Conservation (phyloP, 2,329 filamentous ascomycete species). For the Juglanconis oblonga region DNA sequence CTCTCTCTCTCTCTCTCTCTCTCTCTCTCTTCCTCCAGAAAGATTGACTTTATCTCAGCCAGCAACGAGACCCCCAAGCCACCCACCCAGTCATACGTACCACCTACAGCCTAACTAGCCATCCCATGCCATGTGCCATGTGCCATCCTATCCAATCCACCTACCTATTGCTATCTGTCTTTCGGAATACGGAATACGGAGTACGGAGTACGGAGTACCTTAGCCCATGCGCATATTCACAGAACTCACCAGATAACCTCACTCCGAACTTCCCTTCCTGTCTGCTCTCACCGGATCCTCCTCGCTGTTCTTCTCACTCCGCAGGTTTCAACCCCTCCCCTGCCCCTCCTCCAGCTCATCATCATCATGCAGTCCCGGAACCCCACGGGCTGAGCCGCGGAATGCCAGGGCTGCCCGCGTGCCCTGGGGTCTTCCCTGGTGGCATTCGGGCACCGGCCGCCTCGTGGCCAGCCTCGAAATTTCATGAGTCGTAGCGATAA, state of each 20-base stretch:
- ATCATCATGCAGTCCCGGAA: slow-evolving; percentile 14
- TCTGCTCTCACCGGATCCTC: background rate
- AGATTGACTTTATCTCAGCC: background rate
- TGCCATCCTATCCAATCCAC: background rate
- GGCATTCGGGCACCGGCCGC: too few relatives aligned
- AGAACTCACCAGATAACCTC: background rate
- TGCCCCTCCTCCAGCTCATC: background rate
- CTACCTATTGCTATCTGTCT: background rate
- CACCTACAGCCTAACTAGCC: background rate
- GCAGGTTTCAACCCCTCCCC: too few relatives aligned
- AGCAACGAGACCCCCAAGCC: background rate
- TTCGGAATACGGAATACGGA: slow-evolving; percentile 2
- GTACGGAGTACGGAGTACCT: background rate
- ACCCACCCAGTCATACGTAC: slow-evolving; percentile 13
- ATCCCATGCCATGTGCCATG: background rate
- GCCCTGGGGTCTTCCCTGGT: slow-evolving; percentile 9
- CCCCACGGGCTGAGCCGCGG: slow-evolving; percentile 14
- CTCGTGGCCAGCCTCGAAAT: background rate
- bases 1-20: background rate
- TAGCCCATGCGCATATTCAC: background rate
- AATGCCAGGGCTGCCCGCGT: background rate
- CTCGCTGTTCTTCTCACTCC: background rate
- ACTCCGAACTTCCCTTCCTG: background rate
- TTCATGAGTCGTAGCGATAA: background rate
- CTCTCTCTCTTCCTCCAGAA: background rate